Conservation (phyloP, 1,139 yeast species). For the Geotrichum australiense region DNA sequence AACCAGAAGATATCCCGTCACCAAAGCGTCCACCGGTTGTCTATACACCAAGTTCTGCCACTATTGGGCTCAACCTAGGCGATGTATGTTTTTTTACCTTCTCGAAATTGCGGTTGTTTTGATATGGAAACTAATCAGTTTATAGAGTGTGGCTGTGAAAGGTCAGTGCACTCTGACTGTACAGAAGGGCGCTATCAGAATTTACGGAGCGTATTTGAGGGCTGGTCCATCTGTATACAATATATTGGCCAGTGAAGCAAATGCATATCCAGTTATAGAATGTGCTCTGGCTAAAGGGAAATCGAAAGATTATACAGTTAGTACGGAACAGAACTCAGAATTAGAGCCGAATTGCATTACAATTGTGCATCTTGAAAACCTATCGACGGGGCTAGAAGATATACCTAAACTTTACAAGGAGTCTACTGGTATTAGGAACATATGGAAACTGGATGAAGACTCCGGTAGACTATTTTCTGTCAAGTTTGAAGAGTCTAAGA, state of each 20-base stretch:
- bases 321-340: conserved; percentile 16
- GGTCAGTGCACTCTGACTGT: conserved; percentile 54
- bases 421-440: conserved; percentile 35
- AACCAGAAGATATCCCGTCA: no score
- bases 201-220: conserved; percentile 46
- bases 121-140: neutral
- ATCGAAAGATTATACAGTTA: conserved; percentile 31
- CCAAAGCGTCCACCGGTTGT: no score
- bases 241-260: conserved; percentile 44
- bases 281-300: conserved; percentile 38
- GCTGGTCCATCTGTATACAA: conserved; percentile 22
- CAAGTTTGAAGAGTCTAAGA: conserved; percentile 18
- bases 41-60: conserved; percentile 1
- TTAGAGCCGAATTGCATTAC: conserved; percentile 36
- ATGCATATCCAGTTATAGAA: conserved; percentile 50
- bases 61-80: conserved; percentile 13
- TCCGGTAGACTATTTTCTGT: conserved; percentile 15
- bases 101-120: neutral
- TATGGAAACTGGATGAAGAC: no score
- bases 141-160: conserved; percentile 38
- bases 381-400: conserved; percentile 42
- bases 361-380: conserved; percentile 39
- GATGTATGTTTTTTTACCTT: conserved; percentile 9
- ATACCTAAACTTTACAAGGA: conserved; percentile 39
- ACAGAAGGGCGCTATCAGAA: conserved; percentile 50